These are phyloP conservation scores for Sarocladiaceae sp. DNA, from an alignment of 2,329 filamentous ascomycete species.

Conservation along the genomic window DNA sequence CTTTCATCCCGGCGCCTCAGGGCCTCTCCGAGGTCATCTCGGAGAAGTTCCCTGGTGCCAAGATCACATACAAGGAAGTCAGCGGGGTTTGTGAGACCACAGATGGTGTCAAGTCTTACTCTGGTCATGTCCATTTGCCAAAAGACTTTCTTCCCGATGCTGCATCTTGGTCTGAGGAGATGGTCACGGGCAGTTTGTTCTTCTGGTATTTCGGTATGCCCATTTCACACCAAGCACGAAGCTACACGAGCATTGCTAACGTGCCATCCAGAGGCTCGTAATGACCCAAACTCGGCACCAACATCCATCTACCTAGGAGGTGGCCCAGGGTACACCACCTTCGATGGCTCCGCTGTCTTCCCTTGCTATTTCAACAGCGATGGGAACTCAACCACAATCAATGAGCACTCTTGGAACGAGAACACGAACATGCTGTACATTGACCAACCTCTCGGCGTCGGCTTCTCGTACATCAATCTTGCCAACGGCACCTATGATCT, in stretches of 20 bases:
- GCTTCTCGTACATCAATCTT: conserved; percentile 25
- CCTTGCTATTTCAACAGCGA: conserved; percentile 42
- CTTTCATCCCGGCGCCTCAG: conserved; percentile 7
- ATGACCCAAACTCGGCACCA: conserved; percentile 18
- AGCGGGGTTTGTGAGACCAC: conserved; percentile 20
- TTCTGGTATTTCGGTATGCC: conserved; percentile 37
- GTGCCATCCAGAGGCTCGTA: conserved; percentile 24
- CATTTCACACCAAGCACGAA: not conserved
- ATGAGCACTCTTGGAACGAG: conserved; percentile 31
- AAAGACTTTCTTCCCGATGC: conserved; percentile 23
- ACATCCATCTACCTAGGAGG: conserved; percentile 58
- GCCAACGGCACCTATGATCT: conserved; percentile 56
- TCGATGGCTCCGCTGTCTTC: conserved; percentile 56
- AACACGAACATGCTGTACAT: conserved; percentile 18
- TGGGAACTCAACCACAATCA: conserved; percentile 46
- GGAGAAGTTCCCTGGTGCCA: conserved; percentile 14
- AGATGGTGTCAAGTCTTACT: conserved; percentile 16
- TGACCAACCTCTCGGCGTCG: conserved; percentile 17
- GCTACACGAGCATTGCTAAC: not conserved
- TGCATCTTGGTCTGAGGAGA: conserved; percentile 13
- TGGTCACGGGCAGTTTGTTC: conserved; percentile 28
- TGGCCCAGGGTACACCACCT: conserved; percentile 56
- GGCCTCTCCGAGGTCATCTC: not conserved
- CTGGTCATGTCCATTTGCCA: conserved; percentile 19
- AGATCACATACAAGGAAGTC: conserved; percentile 21